Conservation (phyloP, 345 rosid species). For the Orychophragmus violaceus region DNA sequence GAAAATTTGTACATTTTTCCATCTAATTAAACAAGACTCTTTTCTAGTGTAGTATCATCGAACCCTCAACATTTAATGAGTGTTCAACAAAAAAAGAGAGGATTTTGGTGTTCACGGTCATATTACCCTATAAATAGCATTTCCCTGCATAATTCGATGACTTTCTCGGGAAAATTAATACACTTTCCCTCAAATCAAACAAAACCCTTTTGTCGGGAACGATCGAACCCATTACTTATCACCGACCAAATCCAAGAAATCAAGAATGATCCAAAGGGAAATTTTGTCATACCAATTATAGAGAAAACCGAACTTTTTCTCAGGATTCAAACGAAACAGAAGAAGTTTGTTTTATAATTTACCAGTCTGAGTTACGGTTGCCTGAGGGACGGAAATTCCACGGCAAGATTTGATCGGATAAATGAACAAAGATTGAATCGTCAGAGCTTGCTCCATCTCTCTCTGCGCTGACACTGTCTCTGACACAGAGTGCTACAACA, state of each 20-base stretch:
- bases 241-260: background rate
- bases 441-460: slow-evolving; percentile 23
- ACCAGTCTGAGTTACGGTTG: slow-evolving; percentile 72
- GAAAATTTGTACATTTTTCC: too few species aligned
- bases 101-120: too few species aligned
- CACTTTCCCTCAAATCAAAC: background rate
- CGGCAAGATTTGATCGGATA: slow-evolving; percentile 85
- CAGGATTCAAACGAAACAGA: background rate
- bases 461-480: background rate
- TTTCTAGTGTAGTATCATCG: too few species aligned
- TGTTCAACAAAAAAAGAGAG: too few species aligned
- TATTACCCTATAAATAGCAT: too few species aligned
- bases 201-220: background rate
- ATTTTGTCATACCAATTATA: background rate
- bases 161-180: too few species aligned
- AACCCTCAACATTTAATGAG: too few species aligned
- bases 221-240: background rate
- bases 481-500: background rate
- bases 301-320: background rate
- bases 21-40: too few species aligned
- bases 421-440: slow-evolving; percentile 50
- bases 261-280: background rate
- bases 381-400: slow-evolving; percentile 66
- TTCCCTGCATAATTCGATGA: too few species aligned
- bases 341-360: background rate